Evolutionary conservation across 768 basidiomycete genomes (phyloP).

Genomic region (Galerina sulciceps): DNA sequence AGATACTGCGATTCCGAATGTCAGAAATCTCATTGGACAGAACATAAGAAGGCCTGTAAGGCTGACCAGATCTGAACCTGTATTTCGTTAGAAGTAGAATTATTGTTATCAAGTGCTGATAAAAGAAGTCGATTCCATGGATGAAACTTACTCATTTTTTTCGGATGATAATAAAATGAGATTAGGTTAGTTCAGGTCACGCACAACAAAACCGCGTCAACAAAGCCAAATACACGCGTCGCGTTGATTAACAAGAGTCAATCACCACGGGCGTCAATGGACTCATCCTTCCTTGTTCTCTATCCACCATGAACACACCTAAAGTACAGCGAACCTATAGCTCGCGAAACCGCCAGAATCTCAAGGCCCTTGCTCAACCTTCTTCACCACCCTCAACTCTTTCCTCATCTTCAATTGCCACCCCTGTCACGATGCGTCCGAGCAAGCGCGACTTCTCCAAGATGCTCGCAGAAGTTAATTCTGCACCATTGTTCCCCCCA

Average conservation of each 20-base stretch:
- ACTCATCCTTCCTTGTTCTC: neutral
- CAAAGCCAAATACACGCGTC: conserved; percentile 27
- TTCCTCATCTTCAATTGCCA: conserved; percentile 33
- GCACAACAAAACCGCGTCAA: conserved; percentile 21
- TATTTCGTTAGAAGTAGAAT: too few relatives aligned
- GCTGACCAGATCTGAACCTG: neutral
- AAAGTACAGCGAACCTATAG: conserved; percentile 54
- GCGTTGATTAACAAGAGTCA: conserved; percentile 15
- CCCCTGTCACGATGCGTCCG: conserved; percentile 23
- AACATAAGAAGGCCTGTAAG: conserved; percentile 28
- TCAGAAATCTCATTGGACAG: conserved; percentile 27
- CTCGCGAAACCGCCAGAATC: conserved; percentile 55
- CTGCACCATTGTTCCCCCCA: conserved; percentile 31
- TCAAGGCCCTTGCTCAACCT: conserved; percentile 20
- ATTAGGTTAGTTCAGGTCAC: neutral
- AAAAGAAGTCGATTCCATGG: too few relatives aligned
- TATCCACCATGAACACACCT: conserved; percentile 25
- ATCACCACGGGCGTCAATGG: neutral
- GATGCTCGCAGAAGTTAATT: conserved; percentile 32
- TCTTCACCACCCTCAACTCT: conserved; percentile 41
- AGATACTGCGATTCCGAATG: conserved; percentile 29
- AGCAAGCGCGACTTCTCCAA: conserved; percentile 44
- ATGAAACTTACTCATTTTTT: too few relatives aligned
- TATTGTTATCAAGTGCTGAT: too few relatives aligned
- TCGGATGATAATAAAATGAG: too few relatives aligned